Percentiles rank a stretch among this genome's conserved stretches.
These are phyloP conservation scores for Rhododendron williamsianum DNA, from an alignment of 148 eudicot species.

Conservation along the genomic window DNA sequence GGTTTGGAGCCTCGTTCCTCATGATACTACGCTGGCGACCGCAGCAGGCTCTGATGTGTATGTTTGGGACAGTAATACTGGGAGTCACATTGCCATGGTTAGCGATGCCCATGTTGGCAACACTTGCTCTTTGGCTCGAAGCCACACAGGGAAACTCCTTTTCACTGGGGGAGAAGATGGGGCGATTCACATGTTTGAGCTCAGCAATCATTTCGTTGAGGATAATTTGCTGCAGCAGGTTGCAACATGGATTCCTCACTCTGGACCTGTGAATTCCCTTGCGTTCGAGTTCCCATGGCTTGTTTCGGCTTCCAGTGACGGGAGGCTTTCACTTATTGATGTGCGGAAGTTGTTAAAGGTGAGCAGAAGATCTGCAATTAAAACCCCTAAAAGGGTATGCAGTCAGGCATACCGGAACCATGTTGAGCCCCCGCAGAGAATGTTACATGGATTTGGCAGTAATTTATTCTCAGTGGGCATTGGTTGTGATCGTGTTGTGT, in stretches of 20 bases:
- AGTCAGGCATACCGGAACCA: conserved; percentile 13
- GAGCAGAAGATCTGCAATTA: conserved; percentile 30
- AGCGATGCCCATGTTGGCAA: conserved; percentile 61
- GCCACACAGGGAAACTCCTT: conserved; percentile 85
- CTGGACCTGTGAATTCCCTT: conserved; percentile 73
- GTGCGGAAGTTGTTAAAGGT: conserved; percentile 70
- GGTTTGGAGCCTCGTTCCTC: conserved; percentile 88
- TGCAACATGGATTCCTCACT: conserved; percentile 86
- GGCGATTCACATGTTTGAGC: conserved; percentile 79
- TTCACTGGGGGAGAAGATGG: conserved; percentile 98
- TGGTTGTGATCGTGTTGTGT: conserved; percentile 80
- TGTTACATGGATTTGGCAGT: conserved; percentile 76
- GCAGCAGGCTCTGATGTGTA: conserved; percentile 78
- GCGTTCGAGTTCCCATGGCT: conserved; percentile 99
- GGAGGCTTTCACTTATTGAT: conserved; percentile 75
- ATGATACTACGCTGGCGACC: conserved; percentile 59
- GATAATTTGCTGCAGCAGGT: conserved; percentile 31
- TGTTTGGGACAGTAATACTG: conserved; percentile 64
- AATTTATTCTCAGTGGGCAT: conserved; percentile 72
- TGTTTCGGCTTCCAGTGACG: conserved; percentile 87
- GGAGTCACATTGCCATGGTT: conserved; percentile 31
- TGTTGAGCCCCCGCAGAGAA: conserved; percentile 86
- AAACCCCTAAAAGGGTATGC: conserved; percentile 20
- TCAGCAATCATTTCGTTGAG: conserved; percentile 24
- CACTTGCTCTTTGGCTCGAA: conserved; percentile 60